Evolutionary conservation across 23 red algal species (phyloP), one percentile per base, ranked within the genome.

Genomic region (Gracilaria domingensis): DNA sequence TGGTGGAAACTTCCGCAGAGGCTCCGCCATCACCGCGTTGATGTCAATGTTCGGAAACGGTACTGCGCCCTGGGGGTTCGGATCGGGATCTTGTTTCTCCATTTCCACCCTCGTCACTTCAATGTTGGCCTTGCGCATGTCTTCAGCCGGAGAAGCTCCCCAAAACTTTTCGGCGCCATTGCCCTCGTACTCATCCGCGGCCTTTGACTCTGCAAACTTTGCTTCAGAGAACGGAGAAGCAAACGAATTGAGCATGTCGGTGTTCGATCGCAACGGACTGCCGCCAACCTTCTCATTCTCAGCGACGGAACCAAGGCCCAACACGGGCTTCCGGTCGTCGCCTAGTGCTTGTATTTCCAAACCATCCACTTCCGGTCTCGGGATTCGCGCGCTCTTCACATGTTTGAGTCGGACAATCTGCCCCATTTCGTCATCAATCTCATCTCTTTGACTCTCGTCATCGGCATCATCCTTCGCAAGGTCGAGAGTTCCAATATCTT

Each of bases 221-320:
- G 60, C n/a, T 32, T 12, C 60, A 26, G 24, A 65, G 24, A 65
- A 7, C 5, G 60, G 60, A 1, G 21, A 30, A 32, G 60, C 60
- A 65, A 65, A 65, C 16, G 60, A 65, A 3, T 65, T 65, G 9
- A 65, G 60, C 60, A 65, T 30, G 4, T 65, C 60, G 32, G 60
- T 30, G 26, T 65, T 65, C 8, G 60, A 30, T 65, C 60, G 60
- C 9, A 12, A 7, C 30, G 60, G 60, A 32, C 60, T 30, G 16
- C 12, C 60, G 26, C 3, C 24, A 30, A 32, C 3, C 25, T 12
- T 45, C 5, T 45, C 36, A 75, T 20, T 23, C 1, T 75, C 25
- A 30, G 69, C 69, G 17, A 44, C 36, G 69, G 69, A 75, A 75
- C 69, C 66, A 36, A 71, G 66, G 30, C 66, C 66, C 28, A 37